Base-by-base conservation (phyloP, 2,329 filamentous ascomycete genomes). In the Colletotrichum sp. region DNA sequence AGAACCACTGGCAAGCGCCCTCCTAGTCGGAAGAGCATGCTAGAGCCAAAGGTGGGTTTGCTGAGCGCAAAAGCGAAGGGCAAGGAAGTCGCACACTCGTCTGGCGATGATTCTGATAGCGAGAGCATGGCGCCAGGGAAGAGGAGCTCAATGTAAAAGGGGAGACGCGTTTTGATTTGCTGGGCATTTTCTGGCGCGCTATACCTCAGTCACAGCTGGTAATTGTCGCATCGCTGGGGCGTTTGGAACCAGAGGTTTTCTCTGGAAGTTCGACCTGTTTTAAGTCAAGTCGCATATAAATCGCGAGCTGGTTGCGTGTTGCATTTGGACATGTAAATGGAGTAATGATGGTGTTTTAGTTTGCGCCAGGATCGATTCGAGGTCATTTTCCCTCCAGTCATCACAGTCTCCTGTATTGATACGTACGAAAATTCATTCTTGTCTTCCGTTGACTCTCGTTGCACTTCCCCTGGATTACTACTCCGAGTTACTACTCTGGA, bases 21-120 rank as follows among this genome's bases (percentile, higher is more conserved):
- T 6, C 81, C 77, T 30, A 89, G 86, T 75, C 83, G 86, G 36
- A 82, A 84, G 76, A 89, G 88, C 78, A 83, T 85, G 69, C 86
- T 84, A 79, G 87, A 88, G 68, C 80, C 82, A 49, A 85, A 83
- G 75, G 77, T 81, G n/a, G 80, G 81, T 64, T 83, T 81, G 77
- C 82, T 80, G 65, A 82, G 80, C 52, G 75, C 63, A 13, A 88
- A 87, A 80, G 86, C 86, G 2, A 91, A 91, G 79, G 89, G 87
- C 2, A 91, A 90, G 79, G 86, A 86, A 68, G 81, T 87, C 13
- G 82, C 81, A 13, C 83, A 83, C 36, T 84, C 83, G 52, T 83
- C 82, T 15, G 71, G 52, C 6, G 78, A 79, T 15, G 83, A 83
- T 36, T 81, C 76, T 18, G 81, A 81, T 34, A 81, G 81, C 18